Evolutionary conservation across 2,329 filamentous ascomycete genomes (phyloP).

Genomic region (Apiospora arundinis): DNA sequence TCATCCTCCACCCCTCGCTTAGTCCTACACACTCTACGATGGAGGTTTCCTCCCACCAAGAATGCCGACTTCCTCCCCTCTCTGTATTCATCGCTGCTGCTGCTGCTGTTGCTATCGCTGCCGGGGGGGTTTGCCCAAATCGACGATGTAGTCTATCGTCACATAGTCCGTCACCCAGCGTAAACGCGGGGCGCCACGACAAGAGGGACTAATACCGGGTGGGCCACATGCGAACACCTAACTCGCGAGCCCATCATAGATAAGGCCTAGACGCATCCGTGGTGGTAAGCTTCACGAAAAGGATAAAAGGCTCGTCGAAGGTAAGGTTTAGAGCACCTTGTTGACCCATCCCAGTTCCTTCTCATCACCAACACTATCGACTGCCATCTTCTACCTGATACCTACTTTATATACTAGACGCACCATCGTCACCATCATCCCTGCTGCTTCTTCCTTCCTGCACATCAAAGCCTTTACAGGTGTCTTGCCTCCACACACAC

Average conservation of each 20-base stretch:
- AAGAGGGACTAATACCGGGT: not conserved
- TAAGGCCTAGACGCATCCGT: conserved; percentile 17
- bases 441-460: conserved; percentile 16
- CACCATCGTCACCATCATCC: not conserved
- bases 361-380: not conserved
- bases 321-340: conserved; percentile 2
- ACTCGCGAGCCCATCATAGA: not conserved
- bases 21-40: conserved; percentile 16
- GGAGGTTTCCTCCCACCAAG: not conserved
- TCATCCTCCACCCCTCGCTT: conserved; percentile 14
- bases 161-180: not conserved
- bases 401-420: not conserved
- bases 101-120: not conserved
- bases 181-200: conserved; percentile 4
- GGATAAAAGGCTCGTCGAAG: not conserved
- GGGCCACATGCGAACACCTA: conserved; percentile 14
- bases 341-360: not conserved
- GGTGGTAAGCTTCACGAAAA: not conserved
- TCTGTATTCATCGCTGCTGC: not conserved
- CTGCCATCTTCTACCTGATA: not conserved
- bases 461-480: conserved; percentile 25
- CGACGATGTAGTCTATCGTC: conserved; percentile 17
- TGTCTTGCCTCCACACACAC: not conserved
- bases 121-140: not conserved
- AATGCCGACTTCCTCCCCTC: not conserved